Base-by-base conservation (phyloP, 2,329 filamentous ascomycete genomes). In the Fusarium sp. region DNA sequence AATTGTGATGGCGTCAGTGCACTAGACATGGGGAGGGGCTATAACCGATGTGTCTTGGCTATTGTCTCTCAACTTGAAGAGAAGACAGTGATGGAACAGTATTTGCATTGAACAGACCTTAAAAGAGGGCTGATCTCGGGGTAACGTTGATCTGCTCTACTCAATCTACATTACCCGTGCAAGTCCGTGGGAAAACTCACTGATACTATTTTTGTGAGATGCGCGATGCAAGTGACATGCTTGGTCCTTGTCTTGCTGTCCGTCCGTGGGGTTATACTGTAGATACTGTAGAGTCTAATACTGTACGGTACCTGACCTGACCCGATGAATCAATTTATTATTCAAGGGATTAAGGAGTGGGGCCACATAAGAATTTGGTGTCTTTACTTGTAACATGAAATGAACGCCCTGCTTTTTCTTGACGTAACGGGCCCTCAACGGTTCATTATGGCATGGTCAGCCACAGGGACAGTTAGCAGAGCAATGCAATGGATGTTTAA, bases 1-100 rank as follows among this genome's bases (percentile, higher is more conserved):
- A 66, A 55, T 54, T 34, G 34, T 25, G 42, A 66, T 66, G 62
- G 63, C 63, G 63, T 66, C 63, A 66, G 54, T 48, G 62, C 62
- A 49, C 62, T 41, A 61, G 32, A 50, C 48, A 66, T 43, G 65
- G 40, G 60, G 61, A 46, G 48, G 51, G 55, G 63, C 48, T 66
- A 34, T 60, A 65, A 61, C 48, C 27, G 45, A 56, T 40, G 45
- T 23, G 18, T 43, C 42, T 50, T 34, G 47, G 47, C 30, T 13
- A 13, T 20, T 23, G 18, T 37, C 18, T 37, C 11, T 28, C 28
- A 28, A 28, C 27, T 28, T 2, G 27, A 28, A 28, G 27, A 28
- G 11, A 28, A 13, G 11, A 12, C 11, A 28, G 28, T 28, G 28
- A 28, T 28, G 28, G 28, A 28, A 13, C 28, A 28, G 12, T 28